Conservation (phyloP, 2,329 filamentous ascomycete species). For the Colletotrichum acutatum region DNA sequence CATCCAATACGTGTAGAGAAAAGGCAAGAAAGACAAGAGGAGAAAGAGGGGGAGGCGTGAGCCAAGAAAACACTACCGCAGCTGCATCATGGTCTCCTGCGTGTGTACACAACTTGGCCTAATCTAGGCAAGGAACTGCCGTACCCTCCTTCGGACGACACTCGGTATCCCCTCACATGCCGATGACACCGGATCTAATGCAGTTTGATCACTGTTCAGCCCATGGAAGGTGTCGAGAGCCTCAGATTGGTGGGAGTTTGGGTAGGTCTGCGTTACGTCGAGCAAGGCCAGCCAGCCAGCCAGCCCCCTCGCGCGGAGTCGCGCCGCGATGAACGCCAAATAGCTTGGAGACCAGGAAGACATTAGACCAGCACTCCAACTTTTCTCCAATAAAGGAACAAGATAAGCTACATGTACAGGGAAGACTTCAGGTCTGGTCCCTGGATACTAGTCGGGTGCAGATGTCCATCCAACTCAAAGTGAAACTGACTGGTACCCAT, state of each 20-base stretch:
- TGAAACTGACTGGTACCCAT: conserved; percentile 2
- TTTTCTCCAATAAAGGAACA: neutral
- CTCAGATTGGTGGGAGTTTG: conserved; percentile 22
- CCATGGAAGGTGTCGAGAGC: neutral
- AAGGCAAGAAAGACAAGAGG: neutral
- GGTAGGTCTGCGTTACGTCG: conserved; percentile 4
- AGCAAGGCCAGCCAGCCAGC: neutral
- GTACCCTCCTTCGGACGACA: conserved; percentile 28
- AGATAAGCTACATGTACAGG: neutral
- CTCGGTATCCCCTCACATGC: conserved; percentile 26
- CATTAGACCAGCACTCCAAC: neutral
- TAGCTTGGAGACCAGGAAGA: neutral
- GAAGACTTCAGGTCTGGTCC: neutral
- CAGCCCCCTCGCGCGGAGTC: conserved; percentile 17
- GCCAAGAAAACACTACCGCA: conserved; percentile 9
- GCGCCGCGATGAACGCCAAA: conserved; percentile 5
- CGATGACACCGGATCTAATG: conserved; percentile 29
- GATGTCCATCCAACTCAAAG: conserved; percentile 9
- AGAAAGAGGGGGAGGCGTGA: conserved; percentile 12
- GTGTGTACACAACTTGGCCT: neutral
- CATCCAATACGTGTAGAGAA: neutral
- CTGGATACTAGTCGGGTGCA: neutral
- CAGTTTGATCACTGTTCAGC: conserved; percentile 18
- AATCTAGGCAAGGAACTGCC: conserved; percentile 14
- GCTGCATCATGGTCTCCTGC: neutral